Evolutionary conservation across 345 rosid genomes (phyloP).

Genomic region (Clarkia xantiana): DNA sequence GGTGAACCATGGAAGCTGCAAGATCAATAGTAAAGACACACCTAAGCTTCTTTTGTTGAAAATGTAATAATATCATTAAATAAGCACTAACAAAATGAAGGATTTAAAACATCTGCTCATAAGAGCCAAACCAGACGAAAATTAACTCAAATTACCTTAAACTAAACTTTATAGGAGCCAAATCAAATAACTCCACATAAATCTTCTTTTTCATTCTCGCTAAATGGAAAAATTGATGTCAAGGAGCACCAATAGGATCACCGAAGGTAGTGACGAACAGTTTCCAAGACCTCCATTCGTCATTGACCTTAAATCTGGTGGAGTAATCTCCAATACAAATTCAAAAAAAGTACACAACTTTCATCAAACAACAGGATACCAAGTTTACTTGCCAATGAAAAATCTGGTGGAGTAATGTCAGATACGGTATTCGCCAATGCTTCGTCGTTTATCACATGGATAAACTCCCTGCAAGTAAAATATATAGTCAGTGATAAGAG

Average conservation of each 20-base stretch:
- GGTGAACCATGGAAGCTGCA: conserved; percentile 92
- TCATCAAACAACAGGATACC: neutral
- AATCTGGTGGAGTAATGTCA: conserved; percentile 57
- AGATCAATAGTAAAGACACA: conserved; percentile 5
- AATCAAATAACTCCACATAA: conserved; percentile 66
- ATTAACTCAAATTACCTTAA: conserved; percentile 32
- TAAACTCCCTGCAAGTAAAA: conserved; percentile 38
- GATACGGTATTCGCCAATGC: conserved; percentile 31
- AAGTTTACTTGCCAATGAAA: conserved; percentile 36
- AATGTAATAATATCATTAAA: no score
- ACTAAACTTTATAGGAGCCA: conserved; percentile 61
- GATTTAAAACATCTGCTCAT: no score
- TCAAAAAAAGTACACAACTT: neutral
- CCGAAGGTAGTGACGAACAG: conserved; percentile 36
- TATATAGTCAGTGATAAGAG: no score
- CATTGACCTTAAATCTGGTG: conserved; percentile 20
- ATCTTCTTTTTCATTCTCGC: conserved; percentile 77
- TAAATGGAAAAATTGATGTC: conserved; percentile 68
- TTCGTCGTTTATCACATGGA: conserved; percentile 66
- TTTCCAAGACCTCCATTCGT: conserved; percentile 23
- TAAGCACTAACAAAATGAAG: no score
- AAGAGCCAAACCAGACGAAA: no score
- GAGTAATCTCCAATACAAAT: neutral
- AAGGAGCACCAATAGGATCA: conserved; percentile 93
- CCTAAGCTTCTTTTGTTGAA: no score